Evolutionary conservation across 2,329 filamentous ascomycete genomes (phyloP).

Genomic region (Metarhizium guizhouense): DNA sequence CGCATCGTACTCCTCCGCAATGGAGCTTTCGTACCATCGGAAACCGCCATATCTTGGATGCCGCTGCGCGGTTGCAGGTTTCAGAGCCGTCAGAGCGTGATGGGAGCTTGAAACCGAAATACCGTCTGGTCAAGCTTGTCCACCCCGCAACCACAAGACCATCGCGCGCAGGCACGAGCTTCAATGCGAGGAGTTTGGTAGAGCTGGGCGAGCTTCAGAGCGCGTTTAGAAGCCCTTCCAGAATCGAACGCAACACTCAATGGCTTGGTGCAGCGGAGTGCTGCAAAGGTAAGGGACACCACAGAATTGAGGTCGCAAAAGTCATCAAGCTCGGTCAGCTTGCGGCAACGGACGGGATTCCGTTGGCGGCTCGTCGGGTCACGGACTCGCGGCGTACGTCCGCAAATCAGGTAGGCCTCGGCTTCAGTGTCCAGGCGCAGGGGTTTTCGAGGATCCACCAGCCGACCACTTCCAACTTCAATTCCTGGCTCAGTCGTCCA

Average conservation of each 20-base stretch:
- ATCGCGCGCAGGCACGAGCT: background rate
- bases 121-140: background rate
- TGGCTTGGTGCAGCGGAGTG: background rate
- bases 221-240: background rate
- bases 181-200: background rate
- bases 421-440: background rate
- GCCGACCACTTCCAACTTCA: background rate
- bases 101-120: background rate
- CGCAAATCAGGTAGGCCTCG: background rate
- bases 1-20: conserved; percentile 34
- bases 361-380: background rate
- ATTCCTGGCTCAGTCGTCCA: too few species aligned
- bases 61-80: background rate
- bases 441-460: background rate
- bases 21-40: conserved; percentile 15
- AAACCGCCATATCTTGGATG: conserved; percentile 18
- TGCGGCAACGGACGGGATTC: background rate
- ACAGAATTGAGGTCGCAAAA: background rate
- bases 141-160: background rate
- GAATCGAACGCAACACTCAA: background rate
- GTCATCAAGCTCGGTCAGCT: background rate
- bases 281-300: background rate
- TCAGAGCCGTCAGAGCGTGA: background rate
- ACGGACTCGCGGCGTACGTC: background rate
- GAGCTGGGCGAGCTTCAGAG: background rate